Evolutionary conservation across 2,329 filamentous ascomycete genomes (phyloP), one percentile per base, ranked within the genome.

Genomic region (Graphilbum sp.): DNA sequence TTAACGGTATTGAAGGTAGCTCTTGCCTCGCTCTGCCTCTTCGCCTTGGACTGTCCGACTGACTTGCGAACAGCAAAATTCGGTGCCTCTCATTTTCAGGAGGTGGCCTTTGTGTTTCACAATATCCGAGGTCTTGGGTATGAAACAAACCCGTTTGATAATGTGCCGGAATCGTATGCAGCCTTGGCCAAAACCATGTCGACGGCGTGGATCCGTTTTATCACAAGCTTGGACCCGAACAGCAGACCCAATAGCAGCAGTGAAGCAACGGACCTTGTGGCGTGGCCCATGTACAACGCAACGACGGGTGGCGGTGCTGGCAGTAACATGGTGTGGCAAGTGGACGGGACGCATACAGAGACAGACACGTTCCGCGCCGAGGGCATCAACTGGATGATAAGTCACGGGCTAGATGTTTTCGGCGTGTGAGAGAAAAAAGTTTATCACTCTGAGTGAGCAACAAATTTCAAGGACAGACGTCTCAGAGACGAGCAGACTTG

Each of bases 41-140:
- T n/a, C n/a, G n/a, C n/a, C 32, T 12, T 16, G 7, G n/a, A 7
- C 7, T 32, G 12, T 18, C 13, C 2, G 27, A 9, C 20, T 34
- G n/a, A 25, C 15, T 17, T 25, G 5, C 6, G 21, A 5, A 35
- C n/a, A 35, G n/a, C 36, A 4, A 21, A 34, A 5, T 15, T 34
- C 11, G 46, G 46, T 8, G 36, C 42, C 19, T 33, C 33, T 29
- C 62, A 64, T 45, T 63, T 62, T 49, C 52, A 64, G 40, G 67
- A 72, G 49, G 63, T 71, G 0, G 56, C 61, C 1, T 70, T 69
- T 43, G 67, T 72, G 7, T 67, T 74, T 36, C 50, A 68, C 44
- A 73, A 75, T 43, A 50, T 60, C 7, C 43, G 57, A 5, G 69
- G 67, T 1, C 41, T 53, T 3, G 67, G 67, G 2, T 69, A 66